These are phyloP conservation scores for Diatrype stigma DNA, from an alignment of 2,329 filamentous ascomycete genomes.

Conservation along the genomic window DNA sequence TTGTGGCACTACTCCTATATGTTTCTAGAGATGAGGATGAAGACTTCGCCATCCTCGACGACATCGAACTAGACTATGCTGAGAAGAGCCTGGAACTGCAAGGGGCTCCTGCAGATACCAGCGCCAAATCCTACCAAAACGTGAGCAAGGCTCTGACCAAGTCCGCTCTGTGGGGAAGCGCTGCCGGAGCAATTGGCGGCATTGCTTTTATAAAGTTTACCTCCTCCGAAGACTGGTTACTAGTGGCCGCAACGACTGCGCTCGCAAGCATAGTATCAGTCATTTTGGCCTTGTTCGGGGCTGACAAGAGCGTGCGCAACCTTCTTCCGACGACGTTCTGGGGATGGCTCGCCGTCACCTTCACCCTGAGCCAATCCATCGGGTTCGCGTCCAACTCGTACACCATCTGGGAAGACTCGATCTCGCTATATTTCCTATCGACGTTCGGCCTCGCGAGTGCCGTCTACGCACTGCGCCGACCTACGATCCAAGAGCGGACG, in stretches of 20 bases:
- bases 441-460: constrained; percentile 79
- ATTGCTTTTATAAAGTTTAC: constrained; percentile 27
- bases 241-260: constrained; percentile 37
- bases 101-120: constrained; percentile 25
- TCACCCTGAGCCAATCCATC: constrained; percentile 81
- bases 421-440: constrained; percentile 83
- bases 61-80: constrained; percentile 55
- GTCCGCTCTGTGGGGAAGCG: constrained; percentile 31
- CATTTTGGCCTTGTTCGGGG: constrained; percentile 37
- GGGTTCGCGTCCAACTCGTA: constrained; percentile 98
- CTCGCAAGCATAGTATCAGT: constrained; percentile 41
- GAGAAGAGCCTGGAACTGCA: constrained; percentile 55
- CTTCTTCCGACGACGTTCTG: constrained; percentile 72
- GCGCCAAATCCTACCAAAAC: constrained; percentile 29
- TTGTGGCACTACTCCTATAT: constrained; percentile 70
- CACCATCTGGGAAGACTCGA: constrained; percentile 98
- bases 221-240: constrained; percentile 36
- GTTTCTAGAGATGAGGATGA: constrained; percentile 56
- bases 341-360: constrained; percentile 80
- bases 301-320: constrained; percentile 42
- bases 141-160: constrained; percentile 36
- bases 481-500: constrained; percentile 61
- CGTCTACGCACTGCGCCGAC: constrained; percentile 70
- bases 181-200: constrained; percentile 30
- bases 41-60: constrained; percentile 49